These are phyloP conservation scores for Pseudonitzschia multiseries DNA, from an alignment of 108 stramenopile genomes.

Conservation along the genomic window DNA sequence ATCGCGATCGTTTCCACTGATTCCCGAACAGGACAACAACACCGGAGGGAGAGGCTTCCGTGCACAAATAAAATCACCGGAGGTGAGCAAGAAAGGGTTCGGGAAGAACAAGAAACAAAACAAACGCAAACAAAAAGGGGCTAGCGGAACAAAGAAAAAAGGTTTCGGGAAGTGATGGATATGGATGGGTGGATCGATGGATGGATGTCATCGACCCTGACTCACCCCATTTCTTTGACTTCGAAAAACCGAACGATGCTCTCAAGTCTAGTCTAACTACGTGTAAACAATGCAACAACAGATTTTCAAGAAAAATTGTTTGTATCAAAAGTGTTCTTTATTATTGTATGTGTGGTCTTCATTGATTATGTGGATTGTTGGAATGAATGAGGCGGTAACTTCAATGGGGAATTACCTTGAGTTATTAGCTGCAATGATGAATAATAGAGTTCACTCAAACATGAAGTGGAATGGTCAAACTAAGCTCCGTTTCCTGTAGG, in stretches of 20 bases:
- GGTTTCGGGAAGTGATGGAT: conserved; percentile 3
- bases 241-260: no score
- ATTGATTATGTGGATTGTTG: no score
- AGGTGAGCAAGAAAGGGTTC: conserved; percentile 6
- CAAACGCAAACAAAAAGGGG: conserved; percentile 18
- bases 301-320: no score
- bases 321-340: neutral
- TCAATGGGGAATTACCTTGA: no score
- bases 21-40: neutral
- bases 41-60: neutral
- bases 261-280: no score
- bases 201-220: no score
- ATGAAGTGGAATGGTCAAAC: neutral
- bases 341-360: no score
- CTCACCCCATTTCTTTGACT: no score
- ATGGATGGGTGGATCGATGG: no score
- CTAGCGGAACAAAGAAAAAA: conserved; percentile 8
- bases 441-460: neutral
- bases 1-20: conserved; percentile 56
- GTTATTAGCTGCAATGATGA: neutral
- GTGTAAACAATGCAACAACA: no score
- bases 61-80: neutral
- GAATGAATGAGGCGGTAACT: no score
- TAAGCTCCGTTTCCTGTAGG: conserved; percentile 11
- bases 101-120: conserved; percentile 22